Percentiles rank a stretch among this genome's conserved stretches.
phyloP scores from a whole-genome alignment of 179 eudicot genomes.

The Silene noctiflora region DNA sequence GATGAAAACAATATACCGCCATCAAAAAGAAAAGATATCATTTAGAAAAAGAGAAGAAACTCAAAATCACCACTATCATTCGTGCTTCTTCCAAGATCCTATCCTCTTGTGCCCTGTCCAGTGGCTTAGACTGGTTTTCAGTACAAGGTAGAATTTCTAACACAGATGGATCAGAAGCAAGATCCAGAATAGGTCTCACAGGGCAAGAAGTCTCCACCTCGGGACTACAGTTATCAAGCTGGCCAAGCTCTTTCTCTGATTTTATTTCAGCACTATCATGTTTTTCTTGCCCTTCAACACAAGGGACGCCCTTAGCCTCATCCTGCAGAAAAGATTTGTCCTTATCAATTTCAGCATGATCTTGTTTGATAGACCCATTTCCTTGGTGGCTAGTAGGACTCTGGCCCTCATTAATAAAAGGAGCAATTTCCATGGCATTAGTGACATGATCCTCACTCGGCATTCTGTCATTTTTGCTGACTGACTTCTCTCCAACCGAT shows the following conservation, averaged over 20 bases:
- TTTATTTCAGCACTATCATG: conserved; percentile 31
- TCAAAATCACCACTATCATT: conserved; percentile 58
- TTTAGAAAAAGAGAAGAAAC: conserved; percentile 4
- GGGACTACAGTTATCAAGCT: conserved; percentile 27
- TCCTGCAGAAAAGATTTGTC: conserved; percentile 32
- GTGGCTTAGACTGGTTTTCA: conserved; percentile 37
- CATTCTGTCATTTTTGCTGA: conserved; percentile 34
- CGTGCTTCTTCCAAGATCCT: conserved; percentile 80
- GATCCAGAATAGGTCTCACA: conserved; percentile 31
- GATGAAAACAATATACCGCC: conserved; percentile 8
- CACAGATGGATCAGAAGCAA: conserved; percentile 29
- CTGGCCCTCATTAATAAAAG: conserved; percentile 30
- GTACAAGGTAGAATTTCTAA: conserved; percentile 39
- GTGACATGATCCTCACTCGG: conserved; percentile 36
- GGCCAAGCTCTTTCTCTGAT: conserved; percentile 31
- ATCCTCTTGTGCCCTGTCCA: conserved; percentile 67
- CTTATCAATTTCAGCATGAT: conserved; percentile 36
- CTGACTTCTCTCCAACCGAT: conserved; percentile 31
- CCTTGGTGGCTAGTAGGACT: conserved; percentile 30
- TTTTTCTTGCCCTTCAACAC: conserved; percentile 31
- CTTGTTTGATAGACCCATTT: conserved; percentile 34
- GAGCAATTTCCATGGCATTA: conserved; percentile 31
- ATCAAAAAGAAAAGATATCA: conserved; percentile 15
- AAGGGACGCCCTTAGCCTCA: conserved; percentile 32
- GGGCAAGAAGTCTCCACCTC: conserved; percentile 31